Base-by-base conservation (phyloP, 2,329 filamentous ascomycete genomes). In the Phaeomoniella chlamydospora region DNA sequence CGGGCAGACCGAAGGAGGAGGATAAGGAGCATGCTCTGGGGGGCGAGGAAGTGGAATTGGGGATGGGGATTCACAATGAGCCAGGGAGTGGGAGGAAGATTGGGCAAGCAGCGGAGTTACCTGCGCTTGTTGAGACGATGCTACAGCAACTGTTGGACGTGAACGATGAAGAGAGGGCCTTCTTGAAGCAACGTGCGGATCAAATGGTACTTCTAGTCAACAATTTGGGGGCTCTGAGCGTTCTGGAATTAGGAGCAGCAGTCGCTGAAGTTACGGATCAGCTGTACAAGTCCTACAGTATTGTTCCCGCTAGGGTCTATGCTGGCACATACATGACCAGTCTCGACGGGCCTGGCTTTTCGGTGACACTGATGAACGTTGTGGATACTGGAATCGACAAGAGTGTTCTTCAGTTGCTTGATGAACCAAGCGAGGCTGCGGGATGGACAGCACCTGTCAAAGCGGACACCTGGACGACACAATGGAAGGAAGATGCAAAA, bases 401-500 rank as follows among this genome's bases (percentile, higher is more conserved):
- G 1, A 66, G 72, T 38, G 73, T 85, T 66, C 63, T 85, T 15
- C 68, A 82, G 47, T 58, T 85, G 34, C 65, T 86, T 11, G 80
- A 86, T 52, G 69, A 72, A 29, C 77, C 77, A 0, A 72, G 69
- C 29, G 78, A 84, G 54, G 79, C 73, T 1, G 72, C 68, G 3
- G 80, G 80, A 18, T 86, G 81, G 81, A 57, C 74, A 11, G 68
- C 77, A 1, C 72, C 77, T 0, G 65, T 84, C 34, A 60, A 59
- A 29, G 71, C 69, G 41, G 61, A 64, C 31, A 79, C 77, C 0
- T 85, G 80, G 54, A 43, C 33, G 44, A 40, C 17, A 31, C 22
- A 6, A 33, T 60, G 41, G 62, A 13, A 65, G 58, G 37, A 63
- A 46, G 51, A 64, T 46, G 46, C 54, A 17, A 51, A 56, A 16